These are phyloP conservation scores for Hyaloperonospora brassicae DNA, from an alignment of 352 stramenopile species.

Conservation along the genomic window DNA sequence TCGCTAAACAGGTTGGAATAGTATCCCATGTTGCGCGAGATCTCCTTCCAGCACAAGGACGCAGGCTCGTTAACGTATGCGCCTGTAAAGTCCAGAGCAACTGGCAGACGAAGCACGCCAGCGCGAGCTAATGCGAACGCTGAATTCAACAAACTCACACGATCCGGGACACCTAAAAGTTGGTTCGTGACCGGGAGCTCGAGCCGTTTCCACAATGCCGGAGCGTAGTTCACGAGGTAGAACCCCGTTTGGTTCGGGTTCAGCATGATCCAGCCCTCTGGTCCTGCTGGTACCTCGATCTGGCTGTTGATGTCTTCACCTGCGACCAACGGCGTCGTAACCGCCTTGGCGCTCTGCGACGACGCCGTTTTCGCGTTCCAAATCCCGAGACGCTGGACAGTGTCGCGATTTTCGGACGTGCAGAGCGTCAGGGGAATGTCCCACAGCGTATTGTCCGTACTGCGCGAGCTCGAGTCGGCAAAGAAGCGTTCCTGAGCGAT, in stretches of 20 bases:
- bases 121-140: constrained; percentile 87
- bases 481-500: constrained; percentile 92
- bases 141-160: constrained; percentile 90
- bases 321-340: not conserved
- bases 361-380: constrained; percentile 17
- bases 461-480: constrained; percentile 50
- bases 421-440: constrained; percentile 80
- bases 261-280: constrained; percentile 89
- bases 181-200: constrained; percentile 48
- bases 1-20: constrained; percentile 56
- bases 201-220: constrained; percentile 79
- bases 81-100: constrained; percentile 58
- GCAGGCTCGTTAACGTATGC: constrained; percentile 57
- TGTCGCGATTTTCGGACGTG: constrained; percentile 32
- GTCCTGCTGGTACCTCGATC: constrained; percentile 20
- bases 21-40: constrained; percentile 53
- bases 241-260: constrained; percentile 94
- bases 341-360: constrained; percentile 6
- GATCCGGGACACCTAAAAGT: constrained; percentile 73
- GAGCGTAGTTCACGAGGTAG: constrained; percentile 91
- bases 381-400: constrained; percentile 55
- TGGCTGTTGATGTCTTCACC: constrained; percentile 2
- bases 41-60: constrained; percentile 73
- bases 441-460: constrained; percentile 38
- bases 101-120: constrained; percentile 41